Evolutionary conservation across 2,329 filamentous ascomycete genomes (phyloP).

Genomic region (Chaetomium strumarium): DNA sequence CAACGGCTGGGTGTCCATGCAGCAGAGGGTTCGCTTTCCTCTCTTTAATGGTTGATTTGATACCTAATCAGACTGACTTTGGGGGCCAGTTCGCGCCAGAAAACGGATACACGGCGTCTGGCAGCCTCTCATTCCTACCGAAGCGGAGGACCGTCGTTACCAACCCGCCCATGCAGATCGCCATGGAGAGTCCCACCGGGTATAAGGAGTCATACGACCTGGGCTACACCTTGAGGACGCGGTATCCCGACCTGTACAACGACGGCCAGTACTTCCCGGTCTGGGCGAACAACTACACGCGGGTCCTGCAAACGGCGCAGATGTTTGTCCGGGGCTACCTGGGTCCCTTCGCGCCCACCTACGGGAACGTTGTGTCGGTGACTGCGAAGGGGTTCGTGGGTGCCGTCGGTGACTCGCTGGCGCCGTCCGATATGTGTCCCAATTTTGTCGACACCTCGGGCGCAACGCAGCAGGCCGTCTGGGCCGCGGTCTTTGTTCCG

Average conservation of each 20-base stretch:
- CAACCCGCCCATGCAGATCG: slow-evolving; percentile 49
- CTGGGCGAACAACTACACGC: slow-evolving; percentile 62
- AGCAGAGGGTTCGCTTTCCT: slow-evolving; percentile 33
- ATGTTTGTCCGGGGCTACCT: slow-evolving; percentile 58
- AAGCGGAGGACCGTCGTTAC: slow-evolving; percentile 54
- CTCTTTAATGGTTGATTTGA: neutral
- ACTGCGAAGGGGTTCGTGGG: slow-evolving; percentile 46
- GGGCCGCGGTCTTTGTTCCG: slow-evolving; percentile 48
- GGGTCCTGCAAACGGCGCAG: slow-evolving; percentile 56
- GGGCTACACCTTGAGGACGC: slow-evolving; percentile 46
- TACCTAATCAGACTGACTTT: neutral
- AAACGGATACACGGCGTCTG: slow-evolving; percentile 47
- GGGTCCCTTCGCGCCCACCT: slow-evolving; percentile 46
- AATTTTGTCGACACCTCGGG: slow-evolving; percentile 50
- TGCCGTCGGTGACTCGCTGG: slow-evolving; percentile 56
- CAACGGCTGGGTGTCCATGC: slow-evolving; percentile 47
- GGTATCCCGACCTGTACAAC: slow-evolving; percentile 45
- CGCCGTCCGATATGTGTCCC: slow-evolving; percentile 57
- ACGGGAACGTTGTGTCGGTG: slow-evolving; percentile 53
- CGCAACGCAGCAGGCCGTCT: slow-evolving; percentile 39
- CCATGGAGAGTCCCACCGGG: slow-evolving; percentile 54
- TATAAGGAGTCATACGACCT: slow-evolving; percentile 56
- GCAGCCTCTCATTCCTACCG: slow-evolving; percentile 50
- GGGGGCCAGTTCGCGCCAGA: slow-evolving; percentile 41
- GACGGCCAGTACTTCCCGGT: slow-evolving; percentile 49